A percentile compares a stretch with the other conserved stretches of the same genome.
These are phyloP conservation scores for Beauveria rudraprayagi DNA, from an alignment of 2,329 filamentous ascomycete genomes.

Conservation along the genomic window DNA sequence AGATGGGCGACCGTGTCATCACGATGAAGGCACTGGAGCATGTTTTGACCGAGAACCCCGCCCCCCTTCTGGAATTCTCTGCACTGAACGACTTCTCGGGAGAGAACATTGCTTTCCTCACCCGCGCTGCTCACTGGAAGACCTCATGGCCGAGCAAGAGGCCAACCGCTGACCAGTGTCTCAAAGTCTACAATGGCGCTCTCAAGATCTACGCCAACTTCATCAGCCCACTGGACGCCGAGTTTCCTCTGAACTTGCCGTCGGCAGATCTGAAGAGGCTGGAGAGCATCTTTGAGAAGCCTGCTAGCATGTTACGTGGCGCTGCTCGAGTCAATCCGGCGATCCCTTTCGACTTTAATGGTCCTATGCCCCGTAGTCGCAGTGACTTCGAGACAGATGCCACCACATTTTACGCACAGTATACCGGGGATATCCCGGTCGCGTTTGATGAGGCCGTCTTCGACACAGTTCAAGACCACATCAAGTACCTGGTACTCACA, in stretches of 20 bases:
- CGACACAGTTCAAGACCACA: conserved; percentile 16
- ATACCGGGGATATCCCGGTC: conserved; percentile 3
- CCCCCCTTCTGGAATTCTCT: conserved; percentile 42
- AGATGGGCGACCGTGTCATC: conserved; percentile 34
- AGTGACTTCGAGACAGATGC: neutral
- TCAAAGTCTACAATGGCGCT: conserved; percentile 32
- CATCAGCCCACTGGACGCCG: conserved; percentile 37
- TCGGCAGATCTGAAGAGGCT: conserved; percentile 32
- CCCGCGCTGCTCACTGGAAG: conserved; percentile 39
- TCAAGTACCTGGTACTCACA: conserved; percentile 22
- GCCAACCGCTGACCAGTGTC: neutral
- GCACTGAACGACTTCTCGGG: conserved; percentile 48
- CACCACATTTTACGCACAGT: neutral
- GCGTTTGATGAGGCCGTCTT: conserved; percentile 11
- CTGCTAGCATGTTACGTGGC: conserved; percentile 27
- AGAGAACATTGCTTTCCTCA: conserved; percentile 51
- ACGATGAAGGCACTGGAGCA: conserved; percentile 45
- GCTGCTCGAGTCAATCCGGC: conserved; percentile 17
- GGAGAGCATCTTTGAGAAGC: conserved; percentile 33
- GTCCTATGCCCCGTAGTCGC: neutral
- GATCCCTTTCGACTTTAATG: conserved; percentile 15
- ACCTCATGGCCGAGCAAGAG: neutral
- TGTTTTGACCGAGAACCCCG: conserved; percentile 36
- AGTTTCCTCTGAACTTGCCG: conserved; percentile 45
- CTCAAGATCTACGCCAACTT: conserved; percentile 41